Base-by-base conservation (phyloP, 805 yeast genomes). In the Saccharomycopsis sp. region DNA sequence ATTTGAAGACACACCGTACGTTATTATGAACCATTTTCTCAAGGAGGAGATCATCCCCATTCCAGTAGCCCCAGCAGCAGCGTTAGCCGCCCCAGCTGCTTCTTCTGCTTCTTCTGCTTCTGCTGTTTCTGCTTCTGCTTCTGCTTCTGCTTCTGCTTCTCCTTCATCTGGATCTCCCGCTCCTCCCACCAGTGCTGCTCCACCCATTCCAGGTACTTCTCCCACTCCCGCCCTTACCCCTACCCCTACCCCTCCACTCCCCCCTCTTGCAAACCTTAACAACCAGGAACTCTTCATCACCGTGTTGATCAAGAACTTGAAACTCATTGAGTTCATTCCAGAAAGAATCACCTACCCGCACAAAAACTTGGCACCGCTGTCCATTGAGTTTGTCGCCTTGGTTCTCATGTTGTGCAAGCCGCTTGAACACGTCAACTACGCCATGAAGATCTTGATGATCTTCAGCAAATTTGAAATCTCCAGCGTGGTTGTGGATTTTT, bases 1-100 rank as follows among this genome's bases (percentile, higher is more conserved):
- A 10, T 18, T 27, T 13, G 48, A 44, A 13, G 48, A 44, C 27
- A 33, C 38, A 3, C 42, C 41, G 7, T 44, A 44, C 27, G 6
- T 32, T 8, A 34, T 44, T 7, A 7, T 41, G 17, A 30, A 23
- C 37, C 12, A 33, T 6, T 16, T 45, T 21, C 18, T 43, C 18
- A 39, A 20, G 16, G 39, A 39, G 12, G 42, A 38, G n/a, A n/a
- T n/a, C n/a, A n/a, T n/a, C n/a, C n/a, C n/a, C n/a, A n/a, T n/a
- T n/a, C n/a, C n/a, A n/a, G n/a, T n/a, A n/a, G n/a, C n/a, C n/a
- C n/a, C n/a, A n/a, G n/a, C n/a, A n/a, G n/a, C n/a, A n/a, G n/a
- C n/a, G n/a, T n/a, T n/a, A n/a, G n/a, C n/a, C n/a, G n/a, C n/a
- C n/a, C n/a, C n/a, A n/a, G n/a, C n/a, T n/a, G n/a, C n/a, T n/a